Evolutionary conservation across 441 rosid species (phyloP).

Genomic region (Erodium chrysanthum): DNA sequence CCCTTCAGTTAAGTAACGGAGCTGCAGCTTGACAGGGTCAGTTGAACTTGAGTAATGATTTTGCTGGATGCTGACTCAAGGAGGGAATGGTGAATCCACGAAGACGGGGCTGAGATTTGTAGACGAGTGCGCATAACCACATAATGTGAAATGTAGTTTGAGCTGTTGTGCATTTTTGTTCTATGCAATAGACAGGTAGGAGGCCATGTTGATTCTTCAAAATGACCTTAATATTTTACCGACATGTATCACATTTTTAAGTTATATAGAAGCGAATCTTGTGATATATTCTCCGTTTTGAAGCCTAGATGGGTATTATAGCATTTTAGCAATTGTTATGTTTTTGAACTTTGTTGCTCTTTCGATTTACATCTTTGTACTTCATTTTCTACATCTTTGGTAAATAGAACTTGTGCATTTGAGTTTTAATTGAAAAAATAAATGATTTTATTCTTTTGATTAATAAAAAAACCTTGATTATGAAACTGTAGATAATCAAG

Average conservation of each 20-base stretch:
- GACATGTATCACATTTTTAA: not conserved
- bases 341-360: no score
- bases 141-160: not conserved
- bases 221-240: no score
- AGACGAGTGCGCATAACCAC: not conserved
- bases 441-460: no score
- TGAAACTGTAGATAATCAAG: no score
- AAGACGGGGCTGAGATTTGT: not conserved
- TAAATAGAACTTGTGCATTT: no score
- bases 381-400: no score
- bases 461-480: no score
- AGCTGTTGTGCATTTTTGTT: not conserved
- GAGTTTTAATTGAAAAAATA: no score
- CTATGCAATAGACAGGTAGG: not conserved
- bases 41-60: not conserved
- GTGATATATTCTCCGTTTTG: no score
- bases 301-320: no score
- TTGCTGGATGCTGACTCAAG: not conserved
- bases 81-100: not conserved
- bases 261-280: not conserved
- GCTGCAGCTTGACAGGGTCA: conserved; percentile 27
- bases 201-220: not conserved
- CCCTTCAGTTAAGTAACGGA: conserved; percentile 42
- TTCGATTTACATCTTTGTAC: no score
- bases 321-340: no score